Evolutionary conservation across 495 filamentous ascomycete species (phyloP).

Genomic region (Monascus purpureus): DNA sequence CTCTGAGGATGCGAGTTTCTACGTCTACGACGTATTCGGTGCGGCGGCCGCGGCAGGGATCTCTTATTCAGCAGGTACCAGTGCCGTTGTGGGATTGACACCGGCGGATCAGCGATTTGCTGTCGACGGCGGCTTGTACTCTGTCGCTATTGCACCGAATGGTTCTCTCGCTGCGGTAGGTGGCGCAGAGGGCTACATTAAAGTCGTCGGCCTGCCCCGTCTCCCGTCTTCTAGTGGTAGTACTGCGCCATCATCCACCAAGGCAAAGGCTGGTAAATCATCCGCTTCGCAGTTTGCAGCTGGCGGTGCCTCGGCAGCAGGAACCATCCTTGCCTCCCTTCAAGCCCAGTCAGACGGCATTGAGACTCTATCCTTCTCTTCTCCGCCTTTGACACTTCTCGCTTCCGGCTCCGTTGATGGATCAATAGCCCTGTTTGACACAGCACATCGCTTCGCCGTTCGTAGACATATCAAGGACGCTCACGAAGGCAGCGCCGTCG

Average conservation of each 20-base stretch:
- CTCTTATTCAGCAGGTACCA: slow-evolving; percentile 50
- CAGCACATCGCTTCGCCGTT: slow-evolving; percentile 66
- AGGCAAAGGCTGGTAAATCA: slow-evolving; percentile 19
- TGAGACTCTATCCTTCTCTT: slow-evolving; percentile 76
- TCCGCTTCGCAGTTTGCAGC: slow-evolving; percentile 17
- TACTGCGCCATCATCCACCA: slow-evolving; percentile 17
- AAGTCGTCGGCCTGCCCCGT: slow-evolving; percentile 70
- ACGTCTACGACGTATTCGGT: slow-evolving; percentile 88
- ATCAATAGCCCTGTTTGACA: slow-evolving; percentile 77
- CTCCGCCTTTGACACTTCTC: slow-evolving; percentile 58
- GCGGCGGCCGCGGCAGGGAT: slow-evolving; percentile 63
- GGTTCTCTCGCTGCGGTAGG: slow-evolving; percentile 72
- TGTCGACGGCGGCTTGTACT: slow-evolving; percentile 83
- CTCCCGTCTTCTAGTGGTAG: slow-evolving; percentile 27
- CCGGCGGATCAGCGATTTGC: slow-evolving; percentile 74
- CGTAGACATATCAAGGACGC: slow-evolving; percentile 66
- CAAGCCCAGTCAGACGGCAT: slow-evolving; percentile 64
- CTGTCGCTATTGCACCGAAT: slow-evolving; percentile 63
- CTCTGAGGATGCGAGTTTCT: slow-evolving; percentile 73
- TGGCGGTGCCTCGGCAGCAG: slow-evolving; percentile 47
- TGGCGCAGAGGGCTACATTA: slow-evolving; percentile 72
- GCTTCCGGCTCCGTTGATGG: slow-evolving; percentile 87
- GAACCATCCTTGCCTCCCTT: slow-evolving; percentile 61
- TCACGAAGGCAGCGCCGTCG: slow-evolving; percentile 67
- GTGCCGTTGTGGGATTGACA: slow-evolving; percentile 66